phyloP scores from a whole-genome alignment of 768 basidiomycete genomes.

The Trametes villosa region DNA sequence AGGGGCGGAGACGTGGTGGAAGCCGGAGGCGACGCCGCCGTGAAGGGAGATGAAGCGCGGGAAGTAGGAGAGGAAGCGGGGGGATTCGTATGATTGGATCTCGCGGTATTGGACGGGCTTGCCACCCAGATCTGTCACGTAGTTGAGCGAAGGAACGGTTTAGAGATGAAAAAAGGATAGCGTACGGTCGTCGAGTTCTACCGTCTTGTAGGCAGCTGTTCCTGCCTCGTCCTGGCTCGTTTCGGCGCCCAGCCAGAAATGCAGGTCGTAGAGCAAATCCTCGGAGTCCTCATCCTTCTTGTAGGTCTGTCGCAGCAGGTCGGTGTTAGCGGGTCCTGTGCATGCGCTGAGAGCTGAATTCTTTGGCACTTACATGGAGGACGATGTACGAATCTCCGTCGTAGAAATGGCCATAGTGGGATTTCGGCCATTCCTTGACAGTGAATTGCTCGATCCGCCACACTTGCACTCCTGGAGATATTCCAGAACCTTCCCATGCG shows the following conservation, averaged over 20 bases:
- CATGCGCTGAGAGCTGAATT: neutral
- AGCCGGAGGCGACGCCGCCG: conserved; percentile 55
- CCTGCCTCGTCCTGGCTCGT: conserved; percentile 65
- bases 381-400: conserved; percentile 70
- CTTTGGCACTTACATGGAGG: conserved; percentile 49
- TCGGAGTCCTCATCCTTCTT: conserved; percentile 53
- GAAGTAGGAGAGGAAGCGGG: conserved; percentile 55
- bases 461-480: conserved; percentile 49
- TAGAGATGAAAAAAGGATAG: conserved; percentile 5
- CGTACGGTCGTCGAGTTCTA: conserved; percentile 68
- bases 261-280: conserved; percentile 57
- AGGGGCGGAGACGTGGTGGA: conserved; percentile 52
- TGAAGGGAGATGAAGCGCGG: conserved; percentile 48
- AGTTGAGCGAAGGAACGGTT: neutral
- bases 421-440: conserved; percentile 57
- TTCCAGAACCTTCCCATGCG: conserved; percentile 56
- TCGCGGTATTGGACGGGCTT: conserved; percentile 64
- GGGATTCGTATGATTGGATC: conserved; percentile 60
- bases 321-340: neutral
- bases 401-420: conserved; percentile 58
- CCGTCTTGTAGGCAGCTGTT: conserved; percentile 68
- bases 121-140: conserved; percentile 53
- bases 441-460: conserved; percentile 65
- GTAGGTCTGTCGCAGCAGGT: conserved; percentile 50
- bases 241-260: conserved; percentile 66